A percentile compares a stretch with the other conserved stretches of the same genome.
These are phyloP conservation scores for Thelephora ganbajun DNA, from an alignment of 768 basidiomycete genomes.

Conservation along the genomic window DNA sequence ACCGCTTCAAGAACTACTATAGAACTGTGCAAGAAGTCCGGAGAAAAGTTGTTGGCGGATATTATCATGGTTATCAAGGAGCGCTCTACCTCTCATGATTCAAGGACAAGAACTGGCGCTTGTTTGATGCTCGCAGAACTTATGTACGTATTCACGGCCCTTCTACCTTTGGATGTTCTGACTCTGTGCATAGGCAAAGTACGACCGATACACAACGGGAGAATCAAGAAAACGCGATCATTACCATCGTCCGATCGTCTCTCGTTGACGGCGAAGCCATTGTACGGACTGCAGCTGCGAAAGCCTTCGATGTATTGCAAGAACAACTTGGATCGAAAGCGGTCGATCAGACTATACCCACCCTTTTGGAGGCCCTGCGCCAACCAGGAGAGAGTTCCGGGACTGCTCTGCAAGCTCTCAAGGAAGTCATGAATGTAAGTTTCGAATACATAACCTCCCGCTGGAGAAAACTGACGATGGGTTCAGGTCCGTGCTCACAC, in stretches of 20 bases:
- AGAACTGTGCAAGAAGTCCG: constrained; percentile 90
- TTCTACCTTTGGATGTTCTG: background rate
- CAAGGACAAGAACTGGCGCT: constrained; percentile 66
- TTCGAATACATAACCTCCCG: background rate
- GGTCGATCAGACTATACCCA: constrained; percentile 94
- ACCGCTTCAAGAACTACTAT: constrained; percentile 79
- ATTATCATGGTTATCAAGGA: constrained; percentile 68
- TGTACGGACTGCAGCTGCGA: constrained; percentile 84
- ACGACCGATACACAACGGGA: constrained; percentile 75
- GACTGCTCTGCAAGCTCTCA: constrained; percentile 84
- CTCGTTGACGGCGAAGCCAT: constrained; percentile 80
- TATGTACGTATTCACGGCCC: constrained; percentile 38
- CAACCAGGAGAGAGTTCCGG: constrained; percentile 91
- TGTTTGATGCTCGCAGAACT: constrained; percentile 81
- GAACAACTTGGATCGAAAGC: constrained; percentile 82
- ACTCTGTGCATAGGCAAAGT: constrained; percentile 44
- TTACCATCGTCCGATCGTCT: constrained; percentile 67
- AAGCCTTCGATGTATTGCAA: constrained; percentile 83
- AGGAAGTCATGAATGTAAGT: constrained; percentile 86
- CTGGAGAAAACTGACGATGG: background rate
- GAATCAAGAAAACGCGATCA: constrained; percentile 80
- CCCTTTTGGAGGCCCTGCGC: constrained; percentile 81
- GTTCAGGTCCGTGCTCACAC: constrained; percentile 78
- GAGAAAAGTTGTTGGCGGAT: constrained; percentile 79
- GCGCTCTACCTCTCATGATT: constrained; percentile 45